These are phyloP conservation scores for Pistacia vera DNA, from an alignment of 345 rosid species.

Conservation along the genomic window DNA sequence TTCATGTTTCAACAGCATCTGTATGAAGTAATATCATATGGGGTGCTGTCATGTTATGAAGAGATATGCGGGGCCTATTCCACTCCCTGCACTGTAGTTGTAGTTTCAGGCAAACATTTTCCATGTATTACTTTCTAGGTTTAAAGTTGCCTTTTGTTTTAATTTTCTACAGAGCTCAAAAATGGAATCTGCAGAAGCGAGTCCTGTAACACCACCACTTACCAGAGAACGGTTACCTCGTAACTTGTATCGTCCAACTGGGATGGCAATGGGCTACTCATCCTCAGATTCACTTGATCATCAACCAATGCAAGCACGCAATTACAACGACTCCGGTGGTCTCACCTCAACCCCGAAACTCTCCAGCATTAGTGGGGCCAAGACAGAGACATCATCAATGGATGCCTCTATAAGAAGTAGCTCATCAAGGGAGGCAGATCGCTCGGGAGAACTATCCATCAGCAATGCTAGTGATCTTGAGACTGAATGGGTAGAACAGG, in stretches of 20 bases:
- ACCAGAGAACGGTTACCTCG: conserved; percentile 80
- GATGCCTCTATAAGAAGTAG: conserved; percentile 90
- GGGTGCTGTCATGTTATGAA: no score
- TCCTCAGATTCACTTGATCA: conserved; percentile 85
- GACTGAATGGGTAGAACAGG: conserved; percentile 94
- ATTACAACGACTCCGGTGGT: conserved; percentile 67
- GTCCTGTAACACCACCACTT: conserved; percentile 85
- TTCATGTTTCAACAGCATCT: not conserved
- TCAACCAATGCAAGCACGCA: conserved; percentile 59
- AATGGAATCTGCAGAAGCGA: conserved; percentile 74
- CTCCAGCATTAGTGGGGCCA: conserved; percentile 87
- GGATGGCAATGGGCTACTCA: conserved; percentile 61
- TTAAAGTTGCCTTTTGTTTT: conserved; percentile 1
- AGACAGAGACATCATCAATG: conserved; percentile 90
- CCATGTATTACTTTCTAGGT: not conserved
- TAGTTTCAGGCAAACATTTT: not conserved
- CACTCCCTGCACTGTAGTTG: not conserved
- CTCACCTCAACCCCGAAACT: conserved; percentile 86
- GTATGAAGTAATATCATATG: not conserved
- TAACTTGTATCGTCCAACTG: conserved; percentile 66
- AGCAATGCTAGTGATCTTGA: conserved; percentile 93
- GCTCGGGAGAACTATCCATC: conserved; percentile 76
- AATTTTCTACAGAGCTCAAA: conserved; percentile 54
- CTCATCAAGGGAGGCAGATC: conserved; percentile 90
- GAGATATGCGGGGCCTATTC: not conserved